Evolutionary conservation across 2,329 filamentous ascomycete species (phyloP).

Genomic region (Alternaria rosae): DNA sequence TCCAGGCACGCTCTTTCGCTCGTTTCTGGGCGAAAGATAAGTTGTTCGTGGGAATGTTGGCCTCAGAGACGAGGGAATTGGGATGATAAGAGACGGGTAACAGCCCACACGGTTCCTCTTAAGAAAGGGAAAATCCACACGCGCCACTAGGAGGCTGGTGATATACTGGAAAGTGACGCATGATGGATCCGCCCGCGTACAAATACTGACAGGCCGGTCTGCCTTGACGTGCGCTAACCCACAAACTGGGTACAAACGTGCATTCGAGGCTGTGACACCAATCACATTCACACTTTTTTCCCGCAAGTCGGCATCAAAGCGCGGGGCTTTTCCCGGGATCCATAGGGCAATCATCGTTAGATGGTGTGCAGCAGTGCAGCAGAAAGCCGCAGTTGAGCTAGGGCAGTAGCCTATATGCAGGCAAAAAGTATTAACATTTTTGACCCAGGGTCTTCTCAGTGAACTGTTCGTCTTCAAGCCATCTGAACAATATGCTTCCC

Average conservation of each 20-base stretch:
- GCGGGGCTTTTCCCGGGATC: conserved; percentile 11
- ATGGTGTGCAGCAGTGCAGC: neutral
- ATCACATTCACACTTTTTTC: conserved; percentile 25
- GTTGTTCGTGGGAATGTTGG: neutral
- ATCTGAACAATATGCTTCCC: neutral
- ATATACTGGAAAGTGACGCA: conserved; percentile 29
- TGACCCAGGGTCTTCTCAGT: neutral
- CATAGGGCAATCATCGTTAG: conserved; percentile 5
- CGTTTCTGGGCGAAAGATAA: neutral
- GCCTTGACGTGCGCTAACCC: conserved; percentile 32
- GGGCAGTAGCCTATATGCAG: conserved; percentile 25
- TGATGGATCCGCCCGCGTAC: conserved; percentile 30
- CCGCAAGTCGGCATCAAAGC: conserved; percentile 14
- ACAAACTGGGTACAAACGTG: conserved; percentile 33
- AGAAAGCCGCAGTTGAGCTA: conserved; percentile 19
- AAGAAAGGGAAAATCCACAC: conserved; percentile 4
- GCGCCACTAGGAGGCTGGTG: conserved; percentile 10
- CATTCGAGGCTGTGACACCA: conserved; percentile 28
- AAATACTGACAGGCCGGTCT: conserved; percentile 33
- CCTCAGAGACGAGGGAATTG: neutral
- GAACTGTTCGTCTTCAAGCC: neutral
- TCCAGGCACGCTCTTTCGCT: neutral
- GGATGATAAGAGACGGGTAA: neutral
- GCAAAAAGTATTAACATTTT: conserved; percentile 17
- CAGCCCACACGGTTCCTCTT: conserved; percentile 4